Conservation (phyloP, 106 monocot genomes). For the Hemerocallis citrina region DNA sequence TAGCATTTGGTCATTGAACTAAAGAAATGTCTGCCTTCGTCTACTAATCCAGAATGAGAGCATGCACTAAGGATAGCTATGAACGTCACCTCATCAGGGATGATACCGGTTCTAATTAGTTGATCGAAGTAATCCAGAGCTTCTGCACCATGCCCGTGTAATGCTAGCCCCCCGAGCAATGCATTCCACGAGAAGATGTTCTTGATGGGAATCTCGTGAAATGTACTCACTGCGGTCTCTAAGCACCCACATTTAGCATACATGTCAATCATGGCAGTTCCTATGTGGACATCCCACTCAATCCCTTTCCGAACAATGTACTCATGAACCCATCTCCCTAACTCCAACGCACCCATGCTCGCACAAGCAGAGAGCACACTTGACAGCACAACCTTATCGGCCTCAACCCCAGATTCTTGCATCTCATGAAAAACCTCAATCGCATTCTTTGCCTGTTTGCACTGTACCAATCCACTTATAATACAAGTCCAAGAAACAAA, state of each 20-base stretch:
- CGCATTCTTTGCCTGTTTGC: conserved; percentile 43
- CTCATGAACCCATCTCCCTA: conserved; percentile 45
- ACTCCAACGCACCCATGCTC: conserved; percentile 36
- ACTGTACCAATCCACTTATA: conserved; percentile 41
- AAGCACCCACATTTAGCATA: conserved; percentile 57
- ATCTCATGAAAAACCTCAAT: conserved; percentile 34
- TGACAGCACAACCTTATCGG: conserved; percentile 45
- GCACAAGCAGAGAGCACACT: conserved; percentile 66
- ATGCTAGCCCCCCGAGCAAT: conserved; percentile 38
- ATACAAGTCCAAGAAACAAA: conserved; percentile 62
- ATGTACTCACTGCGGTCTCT: conserved; percentile 21
- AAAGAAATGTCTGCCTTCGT: conserved; percentile 30
- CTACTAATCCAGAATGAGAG: conserved; percentile 41
- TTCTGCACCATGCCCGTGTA: conserved; percentile 27
- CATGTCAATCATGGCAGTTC: conserved; percentile 54
- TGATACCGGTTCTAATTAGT: conserved; percentile 16
- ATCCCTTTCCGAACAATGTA: conserved; percentile 34
- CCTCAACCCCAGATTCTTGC: conserved; percentile 30
- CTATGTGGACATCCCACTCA: conserved; percentile 39
- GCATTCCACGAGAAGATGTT: conserved; percentile 60
- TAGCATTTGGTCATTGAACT: conserved; percentile 31
- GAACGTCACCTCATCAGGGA: conserved; percentile 54
- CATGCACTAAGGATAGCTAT: conserved; percentile 41
- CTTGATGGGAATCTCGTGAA: conserved; percentile 32
- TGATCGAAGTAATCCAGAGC: conserved; percentile 26